Evolutionary conservation across 495 filamentous ascomycete species (phyloP).

Genomic region (Penicillium silybi): DNA sequence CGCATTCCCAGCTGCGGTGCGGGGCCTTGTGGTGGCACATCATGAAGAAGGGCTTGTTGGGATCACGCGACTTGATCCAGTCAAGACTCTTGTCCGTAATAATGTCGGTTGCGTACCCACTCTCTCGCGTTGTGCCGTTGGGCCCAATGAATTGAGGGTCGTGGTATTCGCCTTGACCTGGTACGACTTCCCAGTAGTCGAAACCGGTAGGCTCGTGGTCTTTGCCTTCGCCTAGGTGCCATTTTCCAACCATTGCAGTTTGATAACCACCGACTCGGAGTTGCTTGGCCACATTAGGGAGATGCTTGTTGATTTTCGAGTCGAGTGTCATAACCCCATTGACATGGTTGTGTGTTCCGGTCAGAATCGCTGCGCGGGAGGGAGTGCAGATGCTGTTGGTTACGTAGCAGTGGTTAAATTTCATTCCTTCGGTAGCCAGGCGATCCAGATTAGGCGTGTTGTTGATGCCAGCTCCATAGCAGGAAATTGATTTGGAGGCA

Average conservation of each 20-base stretch:
- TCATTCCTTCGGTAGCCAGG: conserved; percentile 40
- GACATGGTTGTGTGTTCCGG: conserved; percentile 44
- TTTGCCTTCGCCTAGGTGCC: conserved; percentile 41
- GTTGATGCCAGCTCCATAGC: conserved; percentile 41
- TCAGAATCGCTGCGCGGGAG: conserved; percentile 38
- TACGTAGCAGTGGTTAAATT: conserved; percentile 47
- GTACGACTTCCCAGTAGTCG: conserved; percentile 39
- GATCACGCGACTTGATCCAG: conserved; percentile 30
- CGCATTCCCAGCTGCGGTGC: conserved; percentile 42
- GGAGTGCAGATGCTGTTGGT: conserved; percentile 46
- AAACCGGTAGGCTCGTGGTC: conserved; percentile 40
- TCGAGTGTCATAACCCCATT: conserved; percentile 41
- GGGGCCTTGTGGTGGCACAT: conserved; percentile 49
- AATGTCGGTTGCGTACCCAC: conserved; percentile 42
- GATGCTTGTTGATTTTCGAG: conserved; percentile 36
- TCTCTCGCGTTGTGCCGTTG: conserved; percentile 14
- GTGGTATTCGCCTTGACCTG: conserved; percentile 39
- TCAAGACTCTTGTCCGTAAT: conserved; percentile 39
- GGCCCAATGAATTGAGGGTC: conserved; percentile 38
- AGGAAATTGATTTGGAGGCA: conserved; percentile 39
- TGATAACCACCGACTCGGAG: conserved; percentile 36
- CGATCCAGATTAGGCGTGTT: conserved; percentile 42
- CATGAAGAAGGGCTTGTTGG: conserved; percentile 38
- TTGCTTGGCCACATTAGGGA: conserved; percentile 42
- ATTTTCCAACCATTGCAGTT: conserved; percentile 44